Conservation (phyloP, 208 protist species). For the Crithidia bombi region DNA sequence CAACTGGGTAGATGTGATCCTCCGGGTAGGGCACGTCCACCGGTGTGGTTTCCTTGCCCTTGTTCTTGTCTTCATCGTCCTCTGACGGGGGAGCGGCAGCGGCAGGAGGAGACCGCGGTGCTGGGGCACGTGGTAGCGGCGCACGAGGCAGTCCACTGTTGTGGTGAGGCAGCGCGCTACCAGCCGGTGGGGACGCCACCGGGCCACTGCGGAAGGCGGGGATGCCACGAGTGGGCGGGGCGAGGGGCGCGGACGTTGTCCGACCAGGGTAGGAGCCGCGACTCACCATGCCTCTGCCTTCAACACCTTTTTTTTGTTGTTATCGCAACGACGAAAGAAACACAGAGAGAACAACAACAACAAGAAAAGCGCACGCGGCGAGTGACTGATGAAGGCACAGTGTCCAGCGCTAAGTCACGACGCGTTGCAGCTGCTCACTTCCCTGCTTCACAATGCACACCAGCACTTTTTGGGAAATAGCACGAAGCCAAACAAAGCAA, state of each 20-base stretch:
- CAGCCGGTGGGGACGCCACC: neutral
- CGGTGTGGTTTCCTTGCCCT: constrained; percentile 21
- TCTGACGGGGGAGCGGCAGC: neutral
- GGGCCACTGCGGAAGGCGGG: constrained; percentile 5
- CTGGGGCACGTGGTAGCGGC: constrained; percentile 7
- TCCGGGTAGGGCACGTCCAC: constrained; percentile 50
- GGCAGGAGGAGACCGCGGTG: neutral
- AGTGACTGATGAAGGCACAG: too few species aligned
- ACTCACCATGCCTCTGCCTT: constrained; percentile 11
- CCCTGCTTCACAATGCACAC: neutral
- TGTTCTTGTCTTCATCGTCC: constrained; percentile 6
- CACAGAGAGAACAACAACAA: neutral
- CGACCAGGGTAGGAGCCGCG: constrained; percentile 16
- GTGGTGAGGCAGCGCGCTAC: constrained; percentile 3
- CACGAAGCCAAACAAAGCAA: neutral
- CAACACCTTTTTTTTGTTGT: neutral
- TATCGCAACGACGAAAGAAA: neutral
- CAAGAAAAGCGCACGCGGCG: constrained; percentile 4
- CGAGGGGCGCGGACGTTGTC: constrained; percentile 26
- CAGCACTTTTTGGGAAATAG: neutral
- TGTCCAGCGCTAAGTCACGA: neutral
- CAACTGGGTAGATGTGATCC: constrained; percentile 69
- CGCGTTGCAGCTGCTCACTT: neutral
- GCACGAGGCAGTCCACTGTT: constrained; percentile 28
- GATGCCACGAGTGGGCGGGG: constrained; percentile 23